Base-by-base conservation (phyloP, 2,329 filamentous ascomycete species). In the Hyphodiscus sp. region DNA sequence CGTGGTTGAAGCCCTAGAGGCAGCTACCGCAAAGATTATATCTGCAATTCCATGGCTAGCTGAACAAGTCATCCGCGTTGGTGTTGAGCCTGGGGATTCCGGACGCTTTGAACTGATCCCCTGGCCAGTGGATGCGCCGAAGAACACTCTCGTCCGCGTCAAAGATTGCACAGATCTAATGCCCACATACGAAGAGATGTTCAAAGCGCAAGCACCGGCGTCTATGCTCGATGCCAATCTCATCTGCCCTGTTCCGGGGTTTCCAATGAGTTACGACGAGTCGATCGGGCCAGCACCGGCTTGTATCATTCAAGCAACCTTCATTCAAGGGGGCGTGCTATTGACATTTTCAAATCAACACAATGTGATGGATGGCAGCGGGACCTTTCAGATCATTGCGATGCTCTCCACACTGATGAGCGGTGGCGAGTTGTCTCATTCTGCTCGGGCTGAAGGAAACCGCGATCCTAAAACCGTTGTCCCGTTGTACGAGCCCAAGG, bases 161-260 rank as follows among this genome's bases (percentile, higher is more conserved):
- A 62, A 61, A 50, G 56, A 65, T 45, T 61, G 51, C 43, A 45
- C 45, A 1, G 54, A 62, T 8, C 19, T 56, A 5, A 49, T 51
- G n/a, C 57, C 58, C 10, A 47, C 56, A 1, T 57, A 59, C 23
- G 59, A 52, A 11, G 52, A 66, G 49, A 56, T 65, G n/a, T 19
- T 55, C 13, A 20, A 20, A 16, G 60, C 61, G 1, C 59, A 58
- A n/a, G 65, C 53, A 3, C 67, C 69, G 1, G 58, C 66, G 13
- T 53, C 51, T 7, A 66, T 69, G 64, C 59, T 72, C 5, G 66
- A 69, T 26, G 65, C 60, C 2, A 50, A 61, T 13, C 33, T 67
- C 6, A 56, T 72, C 8, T 57, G 58, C 2, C 65, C 65, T 2
- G 59, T 60, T 9, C 62, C 61, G 9, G 62, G 61, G 1, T 65